A percentile compares a stretch with the other conserved stretches of the same genome.
These are phyloP conservation scores for Trichocladium antarcticum DNA, from an alignment of 495 filamentous ascomycete genomes.

Conservation along the genomic window DNA sequence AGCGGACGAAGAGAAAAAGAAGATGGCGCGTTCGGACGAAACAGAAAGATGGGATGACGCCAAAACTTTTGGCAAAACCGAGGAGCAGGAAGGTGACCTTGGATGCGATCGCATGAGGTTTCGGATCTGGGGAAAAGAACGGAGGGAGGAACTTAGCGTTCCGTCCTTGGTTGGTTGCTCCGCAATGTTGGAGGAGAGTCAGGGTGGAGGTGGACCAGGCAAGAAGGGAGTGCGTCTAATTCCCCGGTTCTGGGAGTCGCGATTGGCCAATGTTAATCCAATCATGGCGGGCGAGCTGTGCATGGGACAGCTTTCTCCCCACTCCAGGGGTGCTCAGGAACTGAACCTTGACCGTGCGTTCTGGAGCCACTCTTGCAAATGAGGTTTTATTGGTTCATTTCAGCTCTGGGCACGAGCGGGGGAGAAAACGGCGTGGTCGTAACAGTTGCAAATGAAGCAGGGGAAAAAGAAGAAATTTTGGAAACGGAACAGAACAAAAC, in stretches of 20 bases:
- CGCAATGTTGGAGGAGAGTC: too few species aligned
- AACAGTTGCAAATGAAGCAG: slow-evolving; percentile 4
- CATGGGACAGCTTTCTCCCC: not conserved
- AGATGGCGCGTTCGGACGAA: slow-evolving; percentile 8
- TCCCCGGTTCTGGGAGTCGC: slow-evolving; percentile 12
- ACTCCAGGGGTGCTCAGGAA: slow-evolving; percentile 7
- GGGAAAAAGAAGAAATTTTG: slow-evolving; percentile 20
- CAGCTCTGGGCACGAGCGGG: slow-evolving; percentile 1
- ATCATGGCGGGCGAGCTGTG: slow-evolving; percentile 11
- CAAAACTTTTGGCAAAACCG: not conserved
- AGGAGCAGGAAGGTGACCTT: not conserved
- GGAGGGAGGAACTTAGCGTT: slow-evolving; percentile 8
- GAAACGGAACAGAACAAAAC: slow-evolving; percentile 11
- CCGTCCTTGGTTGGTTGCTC: too few species aligned
- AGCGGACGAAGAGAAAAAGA: slow-evolving; percentile 16
- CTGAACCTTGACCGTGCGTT: slow-evolving; percentile 12
- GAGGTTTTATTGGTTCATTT: slow-evolving; percentile 15
- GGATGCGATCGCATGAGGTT: slow-evolving; percentile 10
- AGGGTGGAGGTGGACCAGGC: slow-evolving; percentile 16
- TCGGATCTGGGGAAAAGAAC: slow-evolving; percentile 23
- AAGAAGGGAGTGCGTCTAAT: slow-evolving; percentile 13
- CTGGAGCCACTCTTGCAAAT: slow-evolving; percentile 16
- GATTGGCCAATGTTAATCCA: slow-evolving; percentile 14
- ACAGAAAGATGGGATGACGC: slow-evolving; percentile 1
- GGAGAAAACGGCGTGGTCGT: slow-evolving; percentile 3